Conservation (phyloP, 352 stramenopile species). For the Hyaloperonospora arabidopsidis region DNA sequence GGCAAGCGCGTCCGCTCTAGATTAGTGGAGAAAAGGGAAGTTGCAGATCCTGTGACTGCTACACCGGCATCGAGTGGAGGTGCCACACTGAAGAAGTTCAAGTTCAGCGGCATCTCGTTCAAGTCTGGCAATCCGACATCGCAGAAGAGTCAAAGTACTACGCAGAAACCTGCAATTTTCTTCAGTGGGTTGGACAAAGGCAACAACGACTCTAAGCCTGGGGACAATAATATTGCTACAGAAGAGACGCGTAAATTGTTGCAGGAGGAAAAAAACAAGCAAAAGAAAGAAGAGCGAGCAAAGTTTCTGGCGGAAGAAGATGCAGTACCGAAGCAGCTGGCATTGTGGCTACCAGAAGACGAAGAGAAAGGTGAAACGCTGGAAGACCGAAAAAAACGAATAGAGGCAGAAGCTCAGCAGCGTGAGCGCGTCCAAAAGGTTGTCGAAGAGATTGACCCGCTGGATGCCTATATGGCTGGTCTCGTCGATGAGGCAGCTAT, state of each 20-base stretch:
- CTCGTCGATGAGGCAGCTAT: constrained; percentile 71
- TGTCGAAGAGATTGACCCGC: constrained; percentile 70
- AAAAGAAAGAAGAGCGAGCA: constrained; percentile 48
- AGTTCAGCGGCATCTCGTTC: constrained; percentile 61
- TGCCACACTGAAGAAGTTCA: constrained; percentile 41
- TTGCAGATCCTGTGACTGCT: constrained; percentile 11
- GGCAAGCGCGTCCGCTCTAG: neutral
- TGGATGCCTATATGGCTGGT: constrained; percentile 84
- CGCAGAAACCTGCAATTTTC: constrained; percentile 15
- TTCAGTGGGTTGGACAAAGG: constrained; percentile 21
- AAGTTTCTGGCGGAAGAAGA: constrained; percentile 69
- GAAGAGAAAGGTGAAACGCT: constrained; percentile 53
- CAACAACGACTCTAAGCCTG: constrained; percentile 13
- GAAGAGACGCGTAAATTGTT: constrained; percentile 27
- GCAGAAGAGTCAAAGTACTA: constrained; percentile 16
- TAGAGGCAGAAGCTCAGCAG: constrained; percentile 39
- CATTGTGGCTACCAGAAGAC: constrained; percentile 55
- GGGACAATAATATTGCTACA: constrained; percentile 18
- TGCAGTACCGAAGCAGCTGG: constrained; percentile 53
- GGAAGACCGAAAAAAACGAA: constrained; percentile 43
- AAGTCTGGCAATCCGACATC: constrained; percentile 26
- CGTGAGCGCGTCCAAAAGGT: constrained; percentile 61
- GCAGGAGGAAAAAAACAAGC: constrained; percentile 50
- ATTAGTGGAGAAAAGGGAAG: constrained; percentile 8
- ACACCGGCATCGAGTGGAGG: constrained; percentile 6